Conservation (phyloP, 108 stramenopile genomes). For the Cyclotella atomus region DNA sequence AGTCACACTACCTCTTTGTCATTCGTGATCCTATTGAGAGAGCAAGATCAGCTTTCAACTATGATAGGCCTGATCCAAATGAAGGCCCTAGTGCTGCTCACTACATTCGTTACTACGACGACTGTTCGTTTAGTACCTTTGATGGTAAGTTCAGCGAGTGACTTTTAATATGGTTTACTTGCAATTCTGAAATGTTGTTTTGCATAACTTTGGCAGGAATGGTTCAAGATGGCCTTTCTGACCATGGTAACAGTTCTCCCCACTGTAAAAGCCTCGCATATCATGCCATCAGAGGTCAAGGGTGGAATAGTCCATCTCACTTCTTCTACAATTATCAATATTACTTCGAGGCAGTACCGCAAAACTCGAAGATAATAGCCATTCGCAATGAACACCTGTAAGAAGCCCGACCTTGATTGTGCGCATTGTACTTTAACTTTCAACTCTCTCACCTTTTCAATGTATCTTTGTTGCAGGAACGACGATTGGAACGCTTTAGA, state of each 20-base stretch:
- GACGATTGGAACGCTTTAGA: constrained; percentile 48
- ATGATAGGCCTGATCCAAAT: constrained; percentile 17
- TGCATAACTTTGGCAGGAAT: background rate
- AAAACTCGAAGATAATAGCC: constrained; percentile 22
- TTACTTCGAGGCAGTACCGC: constrained; percentile 21
- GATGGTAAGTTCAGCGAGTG: background rate
- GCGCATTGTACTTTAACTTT: no score
- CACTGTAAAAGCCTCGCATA: constrained; percentile 3
- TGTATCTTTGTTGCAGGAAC: no score
- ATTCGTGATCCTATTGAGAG: constrained; percentile 35
- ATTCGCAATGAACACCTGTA: constrained; percentile 46
- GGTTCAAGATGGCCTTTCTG: constrained; percentile 21
- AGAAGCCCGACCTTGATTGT: no score
- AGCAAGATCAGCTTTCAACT: constrained; percentile 30
- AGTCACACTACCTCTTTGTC: constrained; percentile 25
- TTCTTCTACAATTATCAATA: constrained; percentile 42
- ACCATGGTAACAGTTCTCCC: background rate
- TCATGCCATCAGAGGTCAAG: constrained; percentile 9
- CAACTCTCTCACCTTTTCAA: no score
- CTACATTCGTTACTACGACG: background rate
- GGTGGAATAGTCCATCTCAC: constrained; percentile 1
- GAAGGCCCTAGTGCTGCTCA: background rate
- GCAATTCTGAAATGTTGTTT: background rate
- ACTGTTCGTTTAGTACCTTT: constrained; percentile 12
- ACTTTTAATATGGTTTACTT: background rate